Evolutionary conservation across 495 filamentous ascomycete species (phyloP), one percentile per base, ranked within the genome.

Genomic region (Chaetomidium leptoderma): DNA sequence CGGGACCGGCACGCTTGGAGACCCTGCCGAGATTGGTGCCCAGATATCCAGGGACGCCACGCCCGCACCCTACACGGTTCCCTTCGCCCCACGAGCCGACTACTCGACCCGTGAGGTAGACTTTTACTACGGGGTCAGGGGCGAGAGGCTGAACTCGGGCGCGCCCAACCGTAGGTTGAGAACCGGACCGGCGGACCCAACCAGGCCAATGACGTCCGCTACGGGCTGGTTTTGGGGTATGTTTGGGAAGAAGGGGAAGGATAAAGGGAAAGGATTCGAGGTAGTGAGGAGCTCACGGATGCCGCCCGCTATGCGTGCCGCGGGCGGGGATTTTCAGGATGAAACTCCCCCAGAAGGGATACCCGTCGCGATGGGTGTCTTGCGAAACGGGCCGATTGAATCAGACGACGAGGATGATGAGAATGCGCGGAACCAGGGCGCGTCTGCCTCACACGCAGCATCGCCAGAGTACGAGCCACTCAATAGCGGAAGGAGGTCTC

Each of bases 161-260:
- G 83, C 79, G 14, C 89, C 88, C 4, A 88, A 87, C 30, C 80
- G 93, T 35, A 91, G 88, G 66, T 75, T 96, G 50, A 90, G 91
- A 63, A 98, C 93, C 4, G 95, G 93, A 0, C 93, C 93, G 2
- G 91, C 92, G 17, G 95, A 98, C 73, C 93, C 93, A 6, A 95
- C 92, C 33, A 86, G 90, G 0, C 91, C 92, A 3, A 87, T 93
- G 13, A 86, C 89, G 5, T 89, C 87, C 9, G 92, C 93, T 2
- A 86, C 89, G 3, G 90, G 90, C 1, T 98, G 92, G 88, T 81
- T 98, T 70, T 86, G 87, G 62, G 79, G 79, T 35, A 72, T 95
- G 32, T 81, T 96, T 56, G 84, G 84, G 29, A 89, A 86, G 8
- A 91, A 93, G 69, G 87, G 82, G 3, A 96, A 93, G 63, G 90